phyloP scores from a whole-genome alignment of 768 basidiomycete genomes.

The Lactarius vividus region DNA sequence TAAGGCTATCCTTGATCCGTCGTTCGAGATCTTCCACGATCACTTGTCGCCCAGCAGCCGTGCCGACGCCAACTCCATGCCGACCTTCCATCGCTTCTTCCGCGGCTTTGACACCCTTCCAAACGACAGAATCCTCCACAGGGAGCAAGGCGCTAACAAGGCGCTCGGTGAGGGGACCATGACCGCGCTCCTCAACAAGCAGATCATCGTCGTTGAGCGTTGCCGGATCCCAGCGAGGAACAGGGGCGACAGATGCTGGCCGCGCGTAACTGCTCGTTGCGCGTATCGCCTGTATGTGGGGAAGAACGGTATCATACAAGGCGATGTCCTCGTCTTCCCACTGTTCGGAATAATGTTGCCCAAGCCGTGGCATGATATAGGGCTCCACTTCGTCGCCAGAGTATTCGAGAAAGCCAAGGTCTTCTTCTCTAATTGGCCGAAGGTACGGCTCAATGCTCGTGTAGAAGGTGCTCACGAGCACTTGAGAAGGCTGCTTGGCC shows the following conservation, averaged over 20 bases:
- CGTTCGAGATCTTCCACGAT: slow-evolving; percentile 79
- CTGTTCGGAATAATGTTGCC: slow-evolving; percentile 80
- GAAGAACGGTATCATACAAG: slow-evolving; percentile 43
- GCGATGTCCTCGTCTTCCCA: slow-evolving; percentile 92
- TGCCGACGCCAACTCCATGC: slow-evolving; percentile 70
- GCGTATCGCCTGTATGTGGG: slow-evolving; percentile 41
- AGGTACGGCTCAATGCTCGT: slow-evolving; percentile 87
- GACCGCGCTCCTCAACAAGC: slow-evolving; percentile 70
- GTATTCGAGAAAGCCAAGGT: slow-evolving; percentile 89
- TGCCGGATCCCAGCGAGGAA: slow-evolving; percentile 80
- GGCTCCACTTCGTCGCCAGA: slow-evolving; percentile 89
- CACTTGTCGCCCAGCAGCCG: slow-evolving; percentile 73
- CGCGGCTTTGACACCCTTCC: slow-evolving; percentile 79
- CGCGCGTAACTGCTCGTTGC: slow-evolving; percentile 34
- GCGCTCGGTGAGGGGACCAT: slow-evolving; percentile 86
- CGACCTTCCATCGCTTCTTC: slow-evolving; percentile 84
- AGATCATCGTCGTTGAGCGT: slow-evolving; percentile 72
- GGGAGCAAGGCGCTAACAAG: slow-evolving; percentile 73
- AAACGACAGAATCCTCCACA: slow-evolving; percentile 55
- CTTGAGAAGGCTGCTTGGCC: slow-evolving; percentile 71
- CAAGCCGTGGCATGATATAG: slow-evolving; percentile 82
- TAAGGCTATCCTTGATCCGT: slow-evolving; percentile 70
- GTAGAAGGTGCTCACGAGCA: slow-evolving; percentile 75
- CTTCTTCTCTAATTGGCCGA: slow-evolving; percentile 89
- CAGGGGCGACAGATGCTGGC: slow-evolving; percentile 45